Conservation (phyloP, 352 stramenopile genomes). For the Sclerospora graminicola region DNA sequence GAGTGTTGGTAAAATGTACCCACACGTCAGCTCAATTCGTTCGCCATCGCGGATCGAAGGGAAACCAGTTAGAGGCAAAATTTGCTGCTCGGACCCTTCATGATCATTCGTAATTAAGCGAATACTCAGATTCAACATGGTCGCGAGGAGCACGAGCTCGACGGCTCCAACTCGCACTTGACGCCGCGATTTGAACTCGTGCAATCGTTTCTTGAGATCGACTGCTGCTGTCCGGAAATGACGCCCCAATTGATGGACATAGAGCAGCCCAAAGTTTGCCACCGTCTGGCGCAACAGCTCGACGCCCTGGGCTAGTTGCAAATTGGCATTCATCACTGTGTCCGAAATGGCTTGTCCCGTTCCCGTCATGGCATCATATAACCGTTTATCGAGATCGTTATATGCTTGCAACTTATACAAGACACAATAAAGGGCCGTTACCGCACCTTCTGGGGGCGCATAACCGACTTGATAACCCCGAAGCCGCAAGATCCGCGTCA, state of each 20-base stretch:
- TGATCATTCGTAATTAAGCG: constrained; percentile 76
- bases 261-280: constrained; percentile 57
- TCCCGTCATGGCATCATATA: constrained; percentile 36
- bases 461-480: constrained; percentile 39
- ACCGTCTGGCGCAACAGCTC: constrained; percentile 52
- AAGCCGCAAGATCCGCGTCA: constrained; percentile 50
- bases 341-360: constrained; percentile 6
- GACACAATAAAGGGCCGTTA: constrained; percentile 55
- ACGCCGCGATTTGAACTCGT: constrained; percentile 56
- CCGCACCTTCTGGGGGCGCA: constrained; percentile 21
- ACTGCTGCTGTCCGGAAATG: constrained; percentile 44
- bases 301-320: constrained; percentile 28
- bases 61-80: constrained; percentile 40
- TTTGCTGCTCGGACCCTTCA: constrained; percentile 47
- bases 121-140: constrained; percentile 70
- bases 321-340: constrained; percentile 14
- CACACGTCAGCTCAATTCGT: constrained; percentile 43
- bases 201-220: constrained; percentile 71
- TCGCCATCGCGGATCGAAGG: constrained; percentile 41
- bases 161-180: constrained; percentile 50
- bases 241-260: constrained; percentile 40
- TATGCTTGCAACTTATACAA: constrained; percentile 52
- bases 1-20: constrained; percentile 66
- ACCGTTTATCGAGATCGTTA: constrained; percentile 61
- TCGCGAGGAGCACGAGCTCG: constrained; percentile 59